These are phyloP conservation scores for Taiozyma onychis DNA, from an alignment of 1,139 yeast species.

Conservation along the genomic window DNA sequence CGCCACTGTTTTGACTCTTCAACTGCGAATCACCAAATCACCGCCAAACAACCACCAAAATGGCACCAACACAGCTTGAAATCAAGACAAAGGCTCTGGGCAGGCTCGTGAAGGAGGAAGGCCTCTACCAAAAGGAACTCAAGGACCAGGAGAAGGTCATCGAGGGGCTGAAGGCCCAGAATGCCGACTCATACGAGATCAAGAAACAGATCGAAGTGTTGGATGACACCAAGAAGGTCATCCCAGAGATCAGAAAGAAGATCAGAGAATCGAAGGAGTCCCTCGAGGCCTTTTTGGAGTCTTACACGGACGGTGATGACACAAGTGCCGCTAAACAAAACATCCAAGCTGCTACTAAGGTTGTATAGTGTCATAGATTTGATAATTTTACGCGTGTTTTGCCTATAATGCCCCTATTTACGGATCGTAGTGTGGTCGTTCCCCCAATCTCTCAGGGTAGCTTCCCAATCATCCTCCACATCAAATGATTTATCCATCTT, in stretches of 20 bases:
- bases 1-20: not conserved
- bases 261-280: conserved; percentile 44
- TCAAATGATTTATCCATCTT: conserved; percentile 33
- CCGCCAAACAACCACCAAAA: conserved; percentile 23
- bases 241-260: conserved; percentile 55
- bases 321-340: conserved; percentile 23
- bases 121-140: conserved; percentile 58
- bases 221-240: conserved; percentile 62
- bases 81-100: conserved; percentile 73
- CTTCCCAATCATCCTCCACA: conserved; percentile 70
- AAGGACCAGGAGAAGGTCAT: conserved; percentile 53
- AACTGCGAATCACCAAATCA: too few relatives aligned
- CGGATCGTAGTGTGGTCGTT: conserved; percentile 26
- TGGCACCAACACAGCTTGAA: conserved; percentile 75
- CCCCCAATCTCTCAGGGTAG: conserved; percentile 64
- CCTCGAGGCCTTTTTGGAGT: conserved; percentile 35
- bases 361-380: not conserved
- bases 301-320: conserved; percentile 37
- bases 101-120: conserved; percentile 69
- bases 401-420: conserved; percentile 10
- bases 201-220: conserved; percentile 62
- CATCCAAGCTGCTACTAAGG: conserved; percentile 19
- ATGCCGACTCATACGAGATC: conserved; percentile 64
- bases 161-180: conserved; percentile 32
- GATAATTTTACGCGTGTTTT: not conserved